Conservation (phyloP, 345 rosid genomes). For the Populus alba region DNA sequence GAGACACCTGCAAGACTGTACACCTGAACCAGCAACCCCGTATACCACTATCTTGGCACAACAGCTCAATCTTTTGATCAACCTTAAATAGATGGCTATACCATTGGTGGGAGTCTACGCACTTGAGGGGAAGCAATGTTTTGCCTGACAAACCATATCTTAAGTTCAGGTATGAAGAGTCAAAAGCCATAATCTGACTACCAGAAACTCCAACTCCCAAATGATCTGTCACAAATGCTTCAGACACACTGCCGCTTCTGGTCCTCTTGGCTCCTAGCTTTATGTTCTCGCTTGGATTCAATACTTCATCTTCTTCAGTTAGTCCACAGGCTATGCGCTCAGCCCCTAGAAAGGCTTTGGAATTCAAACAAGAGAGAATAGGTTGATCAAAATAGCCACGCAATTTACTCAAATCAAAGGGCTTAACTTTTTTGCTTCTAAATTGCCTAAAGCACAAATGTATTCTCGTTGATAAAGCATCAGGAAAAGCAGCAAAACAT, state of each 20-base stretch:
- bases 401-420: constrained; percentile 79
- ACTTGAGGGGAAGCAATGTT: constrained; percentile 52
- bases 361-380: constrained; percentile 60
- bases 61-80: constrained; percentile 70
- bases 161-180: constrained; percentile 42
- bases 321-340: constrained; percentile 40
- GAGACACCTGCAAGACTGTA: constrained; percentile 60
- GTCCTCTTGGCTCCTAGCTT: constrained; percentile 65
- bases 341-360: constrained; percentile 42
- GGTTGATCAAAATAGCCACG: constrained; percentile 87
- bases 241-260: constrained; percentile 42
- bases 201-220: constrained; percentile 29
- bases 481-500: constrained; percentile 62
- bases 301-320: constrained; percentile 55
- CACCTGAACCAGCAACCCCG: constrained; percentile 98
- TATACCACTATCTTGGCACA: constrained; percentile 96
- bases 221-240: constrained; percentile 37
- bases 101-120: constrained; percentile 43
- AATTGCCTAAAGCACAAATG: constrained; percentile 83
- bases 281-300: constrained; percentile 48
- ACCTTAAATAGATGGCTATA: constrained; percentile 36
- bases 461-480: constrained; percentile 56
- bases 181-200: constrained; percentile 31
- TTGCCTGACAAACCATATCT: constrained; percentile 49
- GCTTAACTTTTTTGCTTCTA: constrained; percentile 70